Base-by-base conservation (phyloP, 1,139 yeast genomes). In the Hemisphaericaspora lyxosophila region DNA sequence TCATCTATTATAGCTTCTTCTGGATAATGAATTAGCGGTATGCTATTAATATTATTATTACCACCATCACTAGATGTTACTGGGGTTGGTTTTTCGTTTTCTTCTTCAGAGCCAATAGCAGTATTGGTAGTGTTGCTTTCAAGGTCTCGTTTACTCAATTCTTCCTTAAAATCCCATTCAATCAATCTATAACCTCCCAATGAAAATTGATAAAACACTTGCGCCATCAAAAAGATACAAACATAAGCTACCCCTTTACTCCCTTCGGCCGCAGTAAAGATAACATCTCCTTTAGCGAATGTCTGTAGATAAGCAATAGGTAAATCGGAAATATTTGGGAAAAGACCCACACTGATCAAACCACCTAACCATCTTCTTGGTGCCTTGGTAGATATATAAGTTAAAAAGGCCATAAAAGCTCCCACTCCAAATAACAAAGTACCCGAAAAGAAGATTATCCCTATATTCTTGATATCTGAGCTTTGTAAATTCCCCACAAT, bases 301-400 rank as follows among this genome's bases (percentile, higher is more conserved):
- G 95, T 84, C 51, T 87, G 95, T 29, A 89, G 70, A 50, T 88
- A 88, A 0, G 96, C 96, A 51, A 89, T 85, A 1, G 96, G 96
- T 43, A 89, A 68, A 62, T 89, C 96, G 7, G 92, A 80, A 34
- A 85, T 82, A 52, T 83, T 83, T 18, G 78, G 71, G 56, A 87
- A 79, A 31, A 85, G 67, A 4, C 90, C 72, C 8, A 79, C 68
- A 0, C 87, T 80, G 1, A 86, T 62, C 12, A 78, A 62, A 0
- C 96, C 96, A 37, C 96, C 95, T 33, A 76, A 63, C 95, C 95
- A 89, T 36, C 76, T 64, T 46, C 73, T 75, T 0, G 96, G 97
- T 4, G 76, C 61, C 19, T 72, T 71, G 23, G 76, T 63, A 1
- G 63, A 44, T n/a, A 62, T 41, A 38, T 61, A 55, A 5, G 64